Evolutionary conservation across 2,329 filamentous ascomycete species (phyloP).

Genomic region (Daldinia eschscholtzii): DNA sequence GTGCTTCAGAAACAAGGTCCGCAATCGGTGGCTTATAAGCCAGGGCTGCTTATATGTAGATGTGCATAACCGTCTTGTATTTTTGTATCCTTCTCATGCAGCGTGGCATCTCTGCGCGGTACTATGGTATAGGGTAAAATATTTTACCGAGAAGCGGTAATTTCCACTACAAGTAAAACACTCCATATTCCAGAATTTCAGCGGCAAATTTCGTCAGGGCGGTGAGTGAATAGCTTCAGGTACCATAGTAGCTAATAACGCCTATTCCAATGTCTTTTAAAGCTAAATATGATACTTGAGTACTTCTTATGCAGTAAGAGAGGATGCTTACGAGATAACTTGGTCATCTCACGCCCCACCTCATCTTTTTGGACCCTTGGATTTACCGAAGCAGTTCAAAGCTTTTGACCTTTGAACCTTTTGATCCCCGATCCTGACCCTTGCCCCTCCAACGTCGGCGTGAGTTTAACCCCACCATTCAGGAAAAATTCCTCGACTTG

Average conservation of each 20-base stretch:
- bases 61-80: neutral
- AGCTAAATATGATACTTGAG: neutral
- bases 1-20: conserved; percentile 24
- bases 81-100: neutral
- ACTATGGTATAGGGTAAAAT: neutral
- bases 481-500: conserved; percentile 30
- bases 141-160: conserved; percentile 10
- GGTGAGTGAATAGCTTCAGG: neutral
- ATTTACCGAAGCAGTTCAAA: neutral
- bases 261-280: neutral
- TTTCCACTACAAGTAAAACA: neutral
- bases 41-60: conserved; percentile 18
- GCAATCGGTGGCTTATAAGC: conserved; percentile 18
- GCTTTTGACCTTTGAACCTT: neutral
- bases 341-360: conserved; percentile 31
- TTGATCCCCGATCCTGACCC: conserved; percentile 7
- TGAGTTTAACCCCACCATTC: conserved; percentile 34
- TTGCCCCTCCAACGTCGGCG: conserved; percentile 17
- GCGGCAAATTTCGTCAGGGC: conserved; percentile 5
- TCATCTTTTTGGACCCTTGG: conserved; percentile 10
- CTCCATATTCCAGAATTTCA: conserved; percentile 7
- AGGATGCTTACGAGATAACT: conserved; percentile 33
- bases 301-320: conserved; percentile 7
- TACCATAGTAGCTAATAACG: neutral
- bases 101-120: neutral